A percentile compares a stretch with the other conserved stretches of the same genome.
These are phyloP conservation scores for Pseudotsuga menziesii DNA, from an alignment of 75 land plant species.

Conservation along the genomic window DNA sequence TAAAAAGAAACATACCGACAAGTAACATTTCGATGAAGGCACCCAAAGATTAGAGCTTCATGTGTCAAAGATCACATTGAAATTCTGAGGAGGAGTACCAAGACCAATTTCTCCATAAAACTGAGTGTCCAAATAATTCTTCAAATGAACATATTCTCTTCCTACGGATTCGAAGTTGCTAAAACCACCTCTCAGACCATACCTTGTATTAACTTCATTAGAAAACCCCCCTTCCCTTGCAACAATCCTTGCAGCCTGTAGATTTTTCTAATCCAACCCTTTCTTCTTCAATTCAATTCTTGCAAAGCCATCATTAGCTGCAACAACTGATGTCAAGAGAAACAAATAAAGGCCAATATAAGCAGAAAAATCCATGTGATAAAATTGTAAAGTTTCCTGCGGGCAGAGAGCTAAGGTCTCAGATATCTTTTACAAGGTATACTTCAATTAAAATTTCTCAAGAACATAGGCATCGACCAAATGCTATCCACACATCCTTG, in stretches of 20 bases:
- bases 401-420: neutral
- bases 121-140: conserved; percentile 89
- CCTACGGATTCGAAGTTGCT: conserved; percentile 15
- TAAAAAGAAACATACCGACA: conserved; percentile 50
- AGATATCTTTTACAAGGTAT: too few species aligned
- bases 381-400: neutral
- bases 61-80: conserved; percentile 90
- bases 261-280: conserved; percentile 25
- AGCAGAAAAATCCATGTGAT: neutral
- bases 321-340: neutral
- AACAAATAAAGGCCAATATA: neutral
- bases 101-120: conserved; percentile 84
- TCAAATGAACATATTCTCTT: conserved; percentile 42
- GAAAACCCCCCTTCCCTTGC: conserved; percentile 10
- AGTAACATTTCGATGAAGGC: conserved; percentile 81
- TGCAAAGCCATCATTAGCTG: conserved; percentile 16
- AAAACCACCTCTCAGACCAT: conserved; percentile 10
- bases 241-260: conserved; percentile 3
- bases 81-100: conserved; percentile 81
- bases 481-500: too few species aligned
- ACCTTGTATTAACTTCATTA: neutral
- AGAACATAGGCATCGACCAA: too few species aligned
- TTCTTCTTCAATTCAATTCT: conserved; percentile 48
- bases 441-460: too few species aligned
- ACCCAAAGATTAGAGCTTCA: conserved; percentile 98